A percentile compares a stretch with the other conserved stretches of the same genome.
These are phyloP conservation scores for Puccinia triticina DNA, from an alignment of 1,284 basidiomycete species.

Conservation along the genomic window DNA sequence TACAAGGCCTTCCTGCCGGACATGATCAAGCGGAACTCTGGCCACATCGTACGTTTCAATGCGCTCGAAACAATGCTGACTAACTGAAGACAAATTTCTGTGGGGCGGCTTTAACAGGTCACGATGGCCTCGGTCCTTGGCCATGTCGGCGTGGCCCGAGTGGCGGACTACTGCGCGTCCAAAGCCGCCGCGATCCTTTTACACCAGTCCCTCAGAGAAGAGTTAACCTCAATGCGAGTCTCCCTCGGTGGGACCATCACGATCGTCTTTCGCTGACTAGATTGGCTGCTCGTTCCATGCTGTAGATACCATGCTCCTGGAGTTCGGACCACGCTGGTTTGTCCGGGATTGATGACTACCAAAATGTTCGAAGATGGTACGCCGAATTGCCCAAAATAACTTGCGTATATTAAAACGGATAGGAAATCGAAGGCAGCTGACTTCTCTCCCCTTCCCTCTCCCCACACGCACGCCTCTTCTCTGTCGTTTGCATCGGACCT, in stretches of 20 bases:
- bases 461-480: background rate
- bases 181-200: slow-evolving; percentile 79
- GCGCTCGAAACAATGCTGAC: background rate
- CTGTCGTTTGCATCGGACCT: background rate
- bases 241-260: background rate
- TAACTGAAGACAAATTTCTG: background rate
- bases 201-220: slow-evolving; percentile 78
- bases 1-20: slow-evolving; percentile 89
- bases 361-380: slow-evolving; percentile 68
- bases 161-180: slow-evolving; percentile 83
- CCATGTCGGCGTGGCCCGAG: slow-evolving; percentile 50
- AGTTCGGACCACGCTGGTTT: slow-evolving; percentile 78
- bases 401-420: too few species aligned
- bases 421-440: too few species aligned
- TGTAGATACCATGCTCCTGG: slow-evolving; percentile 71
- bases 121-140: slow-evolving; percentile 64
- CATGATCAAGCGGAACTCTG: slow-evolving; percentile 75
- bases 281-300: background rate
- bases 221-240: slow-evolving; percentile 63
- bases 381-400: background rate
- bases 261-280: background rate
- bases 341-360: slow-evolving; percentile 75
- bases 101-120: slow-evolving; percentile 64
- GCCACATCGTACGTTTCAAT: slow-evolving; percentile 73
- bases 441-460: background rate